Evolutionary conservation across 108 stramenopile genomes (phyloP), one percentile per base, ranked within the genome.

Genomic region (Mediolabrus comicus): DNA sequence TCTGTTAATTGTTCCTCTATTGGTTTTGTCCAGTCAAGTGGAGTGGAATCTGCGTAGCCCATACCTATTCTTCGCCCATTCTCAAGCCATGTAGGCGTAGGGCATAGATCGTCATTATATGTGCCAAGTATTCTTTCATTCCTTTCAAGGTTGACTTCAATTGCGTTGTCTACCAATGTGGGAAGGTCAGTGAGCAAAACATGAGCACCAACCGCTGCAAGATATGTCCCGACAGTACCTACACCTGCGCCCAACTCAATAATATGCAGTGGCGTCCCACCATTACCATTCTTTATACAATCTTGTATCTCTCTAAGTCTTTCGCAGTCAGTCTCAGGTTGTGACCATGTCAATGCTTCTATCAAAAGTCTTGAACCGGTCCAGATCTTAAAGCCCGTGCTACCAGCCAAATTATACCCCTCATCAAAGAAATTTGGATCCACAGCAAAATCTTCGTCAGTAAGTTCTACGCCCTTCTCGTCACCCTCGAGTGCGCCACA

Each of bases 341-440:
- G 35, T 11, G 77, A 74, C 67, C 73, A 84, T 2, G 63, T 36
- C 16, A 89, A 66, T 3, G 82, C 32, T 49, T 89, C 88, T 10
- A 89, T 53, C 49, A 87, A 19, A n/a, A 89, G 65, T 52, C 86
- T 62, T 1, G 86, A 75, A 28, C 84, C 88, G 24, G 86, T 49
- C 88, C 88, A 89, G 0, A 89, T 71, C 60, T 85, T 82, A 73
- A 89, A 89, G 0, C 88, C 88, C 1, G 88, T 89, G 12, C 53
- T 30, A 25, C 86, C 88, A 1, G 88, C 88, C 74, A 84, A 53
- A 10, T 83, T 87, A 67, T 87, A 89, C 8, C 83, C 88, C 11
- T 32, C 33, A 69, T 89, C 83, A 63, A 89, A 89, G 33, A 89
- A 86, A 72, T 72, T 67, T 0, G 86, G 88, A 72, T 89, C 86